Base-by-base conservation (phyloP, 192 early-diverging fungal genomes). In the Bifiguratus adelaidae region DNA sequence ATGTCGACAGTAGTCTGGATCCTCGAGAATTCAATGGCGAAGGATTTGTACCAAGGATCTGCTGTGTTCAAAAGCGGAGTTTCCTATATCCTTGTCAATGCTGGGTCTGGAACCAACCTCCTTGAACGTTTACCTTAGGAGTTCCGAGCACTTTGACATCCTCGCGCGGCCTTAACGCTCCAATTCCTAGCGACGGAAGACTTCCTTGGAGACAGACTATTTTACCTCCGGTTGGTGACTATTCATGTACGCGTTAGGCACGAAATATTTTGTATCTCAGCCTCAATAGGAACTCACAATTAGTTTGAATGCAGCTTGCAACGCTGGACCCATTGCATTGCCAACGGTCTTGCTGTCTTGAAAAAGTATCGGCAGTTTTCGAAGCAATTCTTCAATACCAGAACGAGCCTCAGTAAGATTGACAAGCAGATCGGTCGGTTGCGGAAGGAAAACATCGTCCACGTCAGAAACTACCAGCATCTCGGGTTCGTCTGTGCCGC, bases 381-480 rank as follows among this genome's bases (percentile, higher is more conserved):
- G 52, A 3, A 91, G 68, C 36, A 91, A 61, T 12, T 54, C 37
- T 50, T 82, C 77, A n/a, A 90, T 67, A 13, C 73, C 57, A 9
- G 53, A 33, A 15, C 71, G 71, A 3, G 74, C 81, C 50, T 91
- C 86, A 33, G 53, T 63, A 58, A 91, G 64, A 28, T 81, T 76
- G 9, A 88, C 81, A 15, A 91, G 70, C 30, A 91, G 64, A 50
- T 89, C 82, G 20, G 76, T 59, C 5, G 86, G 86, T 30, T 74
- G 56, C 7, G 89, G 89, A 53, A 91, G 41, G 45, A 82, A 90
- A 2, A 77, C 64, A 5, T 90, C 88, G 13, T 89, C 86, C 1
- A 89, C 54, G 44, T 91, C 89, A 11, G 78, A 47, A 1, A 90
- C 78, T n/a, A 88, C 78, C n/a, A 90, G 64, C 77, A 90, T 83